Percentiles rank a stretch among this genome's conserved stretches.
phyloP scores from a whole-genome alignment of 75 land plant genomes.

The Pinus albicaulis region DNA sequence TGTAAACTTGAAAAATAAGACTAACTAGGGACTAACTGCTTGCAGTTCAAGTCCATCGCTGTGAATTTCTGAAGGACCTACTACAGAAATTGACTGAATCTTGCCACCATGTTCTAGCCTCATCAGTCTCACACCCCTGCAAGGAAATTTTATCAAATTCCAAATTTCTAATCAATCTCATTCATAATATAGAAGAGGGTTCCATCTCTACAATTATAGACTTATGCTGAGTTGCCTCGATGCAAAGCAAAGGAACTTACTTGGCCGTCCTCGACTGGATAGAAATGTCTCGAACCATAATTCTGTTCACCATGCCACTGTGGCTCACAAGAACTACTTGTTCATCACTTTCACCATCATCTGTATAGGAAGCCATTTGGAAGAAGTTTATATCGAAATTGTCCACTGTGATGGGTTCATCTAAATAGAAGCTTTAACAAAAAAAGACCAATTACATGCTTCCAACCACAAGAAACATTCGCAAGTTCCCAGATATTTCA shows the following conservation, averaged over 20 bases:
- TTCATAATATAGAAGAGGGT: neutral
- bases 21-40: neutral
- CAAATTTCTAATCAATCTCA: neutral
- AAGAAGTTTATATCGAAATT: neutral
- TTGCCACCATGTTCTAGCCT: constrained; percentile 74
- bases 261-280: constrained; percentile 73
- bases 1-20: neutral
- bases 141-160: neutral
- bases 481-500: neutral
- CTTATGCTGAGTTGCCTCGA: neutral
- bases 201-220: neutral
- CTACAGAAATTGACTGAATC: constrained; percentile 83
- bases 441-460: too few species aligned
- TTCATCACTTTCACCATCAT: constrained; percentile 95
- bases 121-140: constrained; percentile 95
- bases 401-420: neutral
- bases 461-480: neutral
- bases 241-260: constrained; percentile 29
- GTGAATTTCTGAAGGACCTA: constrained; percentile 42
- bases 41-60: constrained; percentile 17
- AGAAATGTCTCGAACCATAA: constrained; percentile 87
- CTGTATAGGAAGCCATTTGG: constrained; percentile 24
- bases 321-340: constrained; percentile 91
- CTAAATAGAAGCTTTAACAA: neutral
- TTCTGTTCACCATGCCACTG: constrained; percentile 85